A percentile compares a stretch with the other conserved stretches of the same genome.
phyloP scores from a whole-genome alignment of 2,329 filamentous ascomycete genomes.

The Sporothrix brunneoviolacea region DNA sequence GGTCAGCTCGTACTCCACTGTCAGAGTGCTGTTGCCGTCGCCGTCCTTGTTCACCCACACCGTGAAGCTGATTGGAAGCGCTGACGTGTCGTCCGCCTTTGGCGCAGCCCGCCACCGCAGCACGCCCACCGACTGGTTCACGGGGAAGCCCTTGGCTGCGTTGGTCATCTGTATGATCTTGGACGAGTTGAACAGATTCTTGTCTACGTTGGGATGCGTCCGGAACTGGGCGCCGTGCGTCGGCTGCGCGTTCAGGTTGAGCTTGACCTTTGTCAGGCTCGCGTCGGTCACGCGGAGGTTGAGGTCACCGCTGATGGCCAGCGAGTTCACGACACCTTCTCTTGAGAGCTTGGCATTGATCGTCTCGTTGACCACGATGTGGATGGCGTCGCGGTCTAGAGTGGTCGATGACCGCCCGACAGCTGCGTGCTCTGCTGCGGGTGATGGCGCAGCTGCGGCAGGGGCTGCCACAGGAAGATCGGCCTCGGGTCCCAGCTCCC shows the following conservation, averaged over 20 bases:
- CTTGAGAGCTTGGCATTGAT: conserved; percentile 83
- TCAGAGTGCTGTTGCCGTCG: conserved; percentile 77
- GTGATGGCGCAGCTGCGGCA: conserved; percentile 35
- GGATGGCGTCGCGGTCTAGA: conserved; percentile 74
- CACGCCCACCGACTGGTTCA: conserved; percentile 89
- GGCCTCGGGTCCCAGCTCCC: conserved; percentile 79
- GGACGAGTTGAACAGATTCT: conserved; percentile 71
- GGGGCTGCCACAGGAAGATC: conserved; percentile 69
- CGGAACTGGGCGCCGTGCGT: conserved; percentile 85
- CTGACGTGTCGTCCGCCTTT: conserved; percentile 69
- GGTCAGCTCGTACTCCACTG: conserved; percentile 90
- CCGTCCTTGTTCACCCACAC: conserved; percentile 93
- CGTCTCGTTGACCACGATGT: conserved; percentile 81
- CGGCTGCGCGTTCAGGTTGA: conserved; percentile 68
- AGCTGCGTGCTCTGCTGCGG: neutral
- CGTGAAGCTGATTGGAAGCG: conserved; percentile 90
- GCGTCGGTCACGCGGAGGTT: conserved; percentile 85
- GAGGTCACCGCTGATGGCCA: conserved; percentile 87
- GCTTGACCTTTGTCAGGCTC: conserved; percentile 83
- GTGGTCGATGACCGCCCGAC: conserved; percentile 54
- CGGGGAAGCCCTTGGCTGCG: conserved; percentile 77
- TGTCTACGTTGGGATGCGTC: conserved; percentile 95
- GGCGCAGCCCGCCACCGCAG: conserved; percentile 86
- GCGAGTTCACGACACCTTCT: conserved; percentile 78
- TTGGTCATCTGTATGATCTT: conserved; percentile 90